Conservation (phyloP, 2,329 filamentous ascomycete species). For the Fusarium lyarnte region DNA sequence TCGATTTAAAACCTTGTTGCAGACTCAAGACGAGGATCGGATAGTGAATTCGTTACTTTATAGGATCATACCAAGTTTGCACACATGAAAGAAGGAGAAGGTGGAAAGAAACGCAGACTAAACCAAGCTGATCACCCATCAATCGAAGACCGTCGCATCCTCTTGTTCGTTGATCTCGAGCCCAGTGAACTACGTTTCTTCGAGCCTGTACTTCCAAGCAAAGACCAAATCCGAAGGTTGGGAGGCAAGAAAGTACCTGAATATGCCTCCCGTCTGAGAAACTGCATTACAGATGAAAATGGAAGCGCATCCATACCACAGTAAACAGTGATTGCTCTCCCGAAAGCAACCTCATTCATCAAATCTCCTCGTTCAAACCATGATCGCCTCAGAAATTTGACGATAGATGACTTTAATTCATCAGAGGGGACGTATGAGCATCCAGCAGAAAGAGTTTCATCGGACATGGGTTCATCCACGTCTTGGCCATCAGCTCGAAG, state of each 20-base stretch:
- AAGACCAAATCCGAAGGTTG: background rate
- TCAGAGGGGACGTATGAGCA: background rate
- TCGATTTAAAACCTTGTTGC: background rate
- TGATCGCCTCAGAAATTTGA: background rate
- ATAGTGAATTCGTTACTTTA: background rate
- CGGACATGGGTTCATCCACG: background rate
- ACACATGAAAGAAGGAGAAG: fast-evolving
- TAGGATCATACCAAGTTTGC: fast-evolving
- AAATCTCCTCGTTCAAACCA: background rate
- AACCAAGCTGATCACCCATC: background rate
- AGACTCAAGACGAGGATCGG: fast-evolving
- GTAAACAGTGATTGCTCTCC: background rate
- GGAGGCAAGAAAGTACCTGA: background rate
- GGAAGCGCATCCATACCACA: background rate
- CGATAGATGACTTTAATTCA: fast-evolving
- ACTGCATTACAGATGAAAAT: background rate
- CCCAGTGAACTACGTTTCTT: background rate
- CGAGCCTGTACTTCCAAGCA: background rate
- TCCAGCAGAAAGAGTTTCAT: background rate
- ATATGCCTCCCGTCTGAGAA: background rate
- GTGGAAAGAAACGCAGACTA: fast-evolving
- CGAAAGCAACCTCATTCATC: background rate
- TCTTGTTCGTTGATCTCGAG: background rate
- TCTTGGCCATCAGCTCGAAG: background rate
- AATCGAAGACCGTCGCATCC: background rate